Evolutionary conservation across 2,329 filamentous ascomycete genomes (phyloP).

Genomic region (Stagonosporopsis vannaccii): DNA sequence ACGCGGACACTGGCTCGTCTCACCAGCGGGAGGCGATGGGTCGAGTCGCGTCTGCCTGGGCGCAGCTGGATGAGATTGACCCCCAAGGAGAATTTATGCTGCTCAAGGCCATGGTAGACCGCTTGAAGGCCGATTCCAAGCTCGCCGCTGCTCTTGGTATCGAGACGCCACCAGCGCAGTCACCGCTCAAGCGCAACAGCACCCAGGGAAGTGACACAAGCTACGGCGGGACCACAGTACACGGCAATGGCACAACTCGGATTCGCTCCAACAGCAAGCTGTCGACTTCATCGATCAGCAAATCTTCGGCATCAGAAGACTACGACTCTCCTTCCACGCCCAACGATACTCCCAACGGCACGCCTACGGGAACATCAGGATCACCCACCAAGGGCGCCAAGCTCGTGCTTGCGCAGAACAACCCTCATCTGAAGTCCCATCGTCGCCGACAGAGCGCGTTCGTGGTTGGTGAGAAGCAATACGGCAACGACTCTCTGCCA

Average conservation of each 20-base stretch:
- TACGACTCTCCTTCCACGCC: constrained; percentile 27
- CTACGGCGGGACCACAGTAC: constrained; percentile 44
- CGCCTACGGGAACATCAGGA: constrained; percentile 39
- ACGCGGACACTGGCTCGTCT: constrained; percentile 76
- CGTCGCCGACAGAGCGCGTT: constrained; percentile 61
- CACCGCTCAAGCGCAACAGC: constrained; percentile 38
- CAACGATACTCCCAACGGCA: constrained; percentile 27
- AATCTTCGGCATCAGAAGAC: constrained; percentile 29
- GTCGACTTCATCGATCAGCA: constrained; percentile 24
- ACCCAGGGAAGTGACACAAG: constrained; percentile 43
- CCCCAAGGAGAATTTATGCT: constrained; percentile 90
- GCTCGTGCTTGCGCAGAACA: constrained; percentile 79
- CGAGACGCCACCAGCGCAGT: constrained; percentile 36
- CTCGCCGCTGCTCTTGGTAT: constrained; percentile 59
- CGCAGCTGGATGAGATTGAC: constrained; percentile 82
- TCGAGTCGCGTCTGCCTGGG: constrained; percentile 84
- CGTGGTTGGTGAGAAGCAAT: constrained; percentile 52
- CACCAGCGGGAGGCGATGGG: constrained; percentile 85
- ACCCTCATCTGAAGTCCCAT: constrained; percentile 82
- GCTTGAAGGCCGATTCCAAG: constrained; percentile 73
- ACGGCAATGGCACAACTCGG: constrained; percentile 44
- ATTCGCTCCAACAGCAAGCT: constrained; percentile 42
- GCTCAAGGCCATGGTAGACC: constrained; percentile 77
- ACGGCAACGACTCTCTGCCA: constrained; percentile 49
- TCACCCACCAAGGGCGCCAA: constrained; percentile 65